Conservation (phyloP, 1,284 basidiomycete genomes). For the Trichosporon sp. region DNA sequence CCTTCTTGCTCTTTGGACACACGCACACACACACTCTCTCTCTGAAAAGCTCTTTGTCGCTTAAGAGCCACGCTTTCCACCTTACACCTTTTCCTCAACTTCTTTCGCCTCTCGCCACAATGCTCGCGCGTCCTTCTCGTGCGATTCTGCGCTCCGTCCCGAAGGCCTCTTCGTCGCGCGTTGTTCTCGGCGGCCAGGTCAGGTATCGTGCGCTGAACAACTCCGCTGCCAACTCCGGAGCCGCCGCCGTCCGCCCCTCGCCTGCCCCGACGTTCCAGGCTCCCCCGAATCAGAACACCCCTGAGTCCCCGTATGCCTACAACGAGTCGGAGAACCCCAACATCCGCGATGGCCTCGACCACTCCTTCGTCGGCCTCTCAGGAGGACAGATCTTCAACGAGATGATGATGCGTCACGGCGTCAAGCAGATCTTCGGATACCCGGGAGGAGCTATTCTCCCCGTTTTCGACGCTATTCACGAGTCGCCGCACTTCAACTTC, state of each 20-base stretch:
- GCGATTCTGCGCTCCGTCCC: slow-evolving; percentile 16
- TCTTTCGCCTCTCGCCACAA: not conserved
- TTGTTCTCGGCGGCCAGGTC: slow-evolving; percentile 12
- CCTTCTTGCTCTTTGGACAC: not conserved
- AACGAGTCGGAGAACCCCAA: slow-evolving; percentile 14
- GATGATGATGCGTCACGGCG: slow-evolving; percentile 96
- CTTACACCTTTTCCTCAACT: not conserved
- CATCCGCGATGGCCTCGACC: slow-evolving; percentile 28
- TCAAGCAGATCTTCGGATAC: slow-evolving; percentile 97
- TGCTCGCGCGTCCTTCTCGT: slow-evolving; percentile 15
- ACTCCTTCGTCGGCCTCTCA: slow-evolving; percentile 79
- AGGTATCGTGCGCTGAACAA: slow-evolving; percentile 58
- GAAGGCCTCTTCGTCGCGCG: slow-evolving; percentile 18
- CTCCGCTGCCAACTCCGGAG: slow-evolving; percentile 55
- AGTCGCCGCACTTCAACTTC: slow-evolving; percentile 92
- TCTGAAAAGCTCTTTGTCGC: not conserved
- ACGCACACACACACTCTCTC: too few species aligned
- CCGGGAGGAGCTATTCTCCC: slow-evolving; percentile 96
- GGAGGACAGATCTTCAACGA: slow-evolving; percentile 98
- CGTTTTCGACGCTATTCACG: slow-evolving; percentile 98
- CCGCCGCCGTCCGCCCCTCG: slow-evolving; percentile 53
- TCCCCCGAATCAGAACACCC: slow-evolving; percentile 34
- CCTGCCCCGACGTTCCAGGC: slow-evolving; percentile 46
- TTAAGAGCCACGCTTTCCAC: not conserved
- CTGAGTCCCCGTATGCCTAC: slow-evolving; percentile 20